phyloP scores from a whole-genome alignment of 2,329 filamentous ascomycete genomes.

The Drechslerella coelobrocha region DNA sequence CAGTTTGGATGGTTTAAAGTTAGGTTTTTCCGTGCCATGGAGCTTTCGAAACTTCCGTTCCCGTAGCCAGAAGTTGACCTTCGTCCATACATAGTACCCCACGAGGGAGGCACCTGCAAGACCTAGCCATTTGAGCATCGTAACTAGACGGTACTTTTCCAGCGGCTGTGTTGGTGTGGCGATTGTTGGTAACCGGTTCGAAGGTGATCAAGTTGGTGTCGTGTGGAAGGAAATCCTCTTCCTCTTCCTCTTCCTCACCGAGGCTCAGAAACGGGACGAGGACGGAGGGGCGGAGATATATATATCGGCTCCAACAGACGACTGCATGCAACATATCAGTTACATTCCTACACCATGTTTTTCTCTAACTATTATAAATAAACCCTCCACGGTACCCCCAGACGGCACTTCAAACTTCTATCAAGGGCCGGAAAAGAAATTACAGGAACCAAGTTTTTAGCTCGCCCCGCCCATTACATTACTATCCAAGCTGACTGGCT shows the following conservation, averaged over 20 bases:
- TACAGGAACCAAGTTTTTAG: constrained; percentile 32
- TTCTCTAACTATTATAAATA: not conserved
- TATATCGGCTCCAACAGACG: constrained; percentile 21
- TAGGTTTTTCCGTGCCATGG: constrained; percentile 22
- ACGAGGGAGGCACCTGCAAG: constrained; percentile 30
- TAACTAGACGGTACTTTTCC: not conserved
- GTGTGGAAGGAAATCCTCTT: constrained; percentile 10
- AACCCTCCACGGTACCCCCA: not conserved
- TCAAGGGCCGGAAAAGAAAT: constrained; percentile 27
- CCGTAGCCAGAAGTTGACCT: constrained; percentile 25
- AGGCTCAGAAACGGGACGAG: not conserved
- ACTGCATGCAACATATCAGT: no score
- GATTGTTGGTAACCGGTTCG: no score
- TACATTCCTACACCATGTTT: no score
- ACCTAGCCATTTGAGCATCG: constrained; percentile 37
- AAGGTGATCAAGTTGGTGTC: constrained; percentile 1
- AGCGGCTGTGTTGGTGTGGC: not conserved
- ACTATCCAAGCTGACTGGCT: not conserved
- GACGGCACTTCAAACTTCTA: not conserved
- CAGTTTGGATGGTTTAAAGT: constrained; percentile 7
- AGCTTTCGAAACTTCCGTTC: constrained; percentile 36
- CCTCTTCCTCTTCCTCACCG: not conserved
- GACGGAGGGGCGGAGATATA: constrained; percentile 21
- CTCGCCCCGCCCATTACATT: constrained; percentile 19
- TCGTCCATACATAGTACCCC: constrained; percentile 35